A percentile compares a stretch with the other conserved stretches of the same genome.
phyloP scores from a whole-genome alignment of 2,329 filamentous ascomycete genomes.

The Paramyrothecium roridum region DNA sequence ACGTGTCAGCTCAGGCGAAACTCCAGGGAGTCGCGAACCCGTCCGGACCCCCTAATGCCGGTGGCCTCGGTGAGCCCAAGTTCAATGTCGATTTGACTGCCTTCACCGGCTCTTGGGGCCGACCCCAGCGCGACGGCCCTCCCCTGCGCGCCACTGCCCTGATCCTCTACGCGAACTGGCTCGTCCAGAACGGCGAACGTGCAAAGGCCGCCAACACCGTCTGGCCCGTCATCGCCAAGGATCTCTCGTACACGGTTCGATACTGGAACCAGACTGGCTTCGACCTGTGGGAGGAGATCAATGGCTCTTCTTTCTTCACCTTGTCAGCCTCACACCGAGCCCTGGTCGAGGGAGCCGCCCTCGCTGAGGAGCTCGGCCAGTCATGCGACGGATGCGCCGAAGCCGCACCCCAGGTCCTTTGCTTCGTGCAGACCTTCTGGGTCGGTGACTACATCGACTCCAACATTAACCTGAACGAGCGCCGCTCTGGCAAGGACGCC shows the following conservation, averaged over 20 bases:
- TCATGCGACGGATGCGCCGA: slow-evolving; percentile 57
- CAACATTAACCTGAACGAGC: slow-evolving; percentile 60
- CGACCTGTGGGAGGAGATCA: slow-evolving; percentile 78
- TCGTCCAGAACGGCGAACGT: slow-evolving; percentile 60
- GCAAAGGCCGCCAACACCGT: slow-evolving; percentile 48
- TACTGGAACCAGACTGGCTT: slow-evolving; percentile 64
- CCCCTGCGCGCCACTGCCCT: slow-evolving; percentile 71
- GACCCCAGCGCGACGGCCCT: slow-evolving; percentile 75
- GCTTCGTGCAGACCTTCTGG: slow-evolving; percentile 73
- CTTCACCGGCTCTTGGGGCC: slow-evolving; percentile 67
- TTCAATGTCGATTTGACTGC: slow-evolving; percentile 61
- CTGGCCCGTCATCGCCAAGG: slow-evolving; percentile 72
- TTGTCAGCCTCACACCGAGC: slow-evolving; percentile 59
- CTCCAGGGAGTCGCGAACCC: slow-evolving; percentile 66
- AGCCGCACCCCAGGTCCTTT: slow-evolving; percentile 65
- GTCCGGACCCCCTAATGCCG: slow-evolving; percentile 51
- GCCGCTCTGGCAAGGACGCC: slow-evolving; percentile 63
- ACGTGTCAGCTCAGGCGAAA: slow-evolving; percentile 61
- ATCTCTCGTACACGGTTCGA: slow-evolving; percentile 67
- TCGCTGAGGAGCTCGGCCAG: slow-evolving; percentile 61
- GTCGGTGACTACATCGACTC: slow-evolving; percentile 57
- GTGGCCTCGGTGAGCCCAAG: slow-evolving; percentile 67
- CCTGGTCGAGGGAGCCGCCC: slow-evolving; percentile 60
- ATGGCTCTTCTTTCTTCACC: slow-evolving; percentile 76
- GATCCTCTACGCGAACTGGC: slow-evolving; percentile 66